Base-by-base conservation (phyloP, 495 filamentous ascomycete genomes). In the Penicillium macrosclerotiorum region DNA sequence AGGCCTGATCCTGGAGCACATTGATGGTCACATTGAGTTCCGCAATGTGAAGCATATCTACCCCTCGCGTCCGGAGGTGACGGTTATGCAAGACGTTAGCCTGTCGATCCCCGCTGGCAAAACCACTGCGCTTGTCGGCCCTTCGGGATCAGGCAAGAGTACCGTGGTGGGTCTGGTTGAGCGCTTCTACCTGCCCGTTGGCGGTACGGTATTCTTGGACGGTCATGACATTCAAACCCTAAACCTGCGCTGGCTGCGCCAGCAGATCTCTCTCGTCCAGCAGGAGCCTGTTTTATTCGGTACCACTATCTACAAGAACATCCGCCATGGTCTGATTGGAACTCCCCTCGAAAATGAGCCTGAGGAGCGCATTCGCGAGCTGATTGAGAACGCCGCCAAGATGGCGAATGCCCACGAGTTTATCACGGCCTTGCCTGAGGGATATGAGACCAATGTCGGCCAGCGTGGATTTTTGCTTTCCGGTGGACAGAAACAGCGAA, bases 391-490 rank as follows among this genome's bases (percentile, higher is more conserved):
- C 20, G 92, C 93, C 19, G 88, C 91, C 12, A 85, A 82, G 57
- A 94, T 87, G 81, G 84, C 93, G 25, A 96, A 96, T 58, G 92
- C 91, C 3, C 90, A 96, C 54, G 90, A 92, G 43, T 97, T 97
- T 60, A 83, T 98, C 55, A 79, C 66, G 11, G 68, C 71, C n/a
- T 72, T 97, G 4, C 92, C 93, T 0, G 86, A 96, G 62, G 84
- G 86, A 2, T 96, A 96, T 58, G 82, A 96, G 55, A 97, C 93
- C 0, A 88, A 94, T 51, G 93, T 98, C 39, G 93, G 93, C 41
- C 92, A 97, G 64, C 86, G 93, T 33, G 93, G 93, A 9, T 95
- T 95, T 64, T 67, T 96, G 30, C 75, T 98, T 26, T 91, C 86
- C 42, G 93, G 93, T 64, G 93, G 93, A 20, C 93, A 98, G 69